Evolutionary conservation across 768 basidiomycete species (phyloP), one percentile per base, ranked within the genome.

Genomic region (Pholiota conissans): DNA sequence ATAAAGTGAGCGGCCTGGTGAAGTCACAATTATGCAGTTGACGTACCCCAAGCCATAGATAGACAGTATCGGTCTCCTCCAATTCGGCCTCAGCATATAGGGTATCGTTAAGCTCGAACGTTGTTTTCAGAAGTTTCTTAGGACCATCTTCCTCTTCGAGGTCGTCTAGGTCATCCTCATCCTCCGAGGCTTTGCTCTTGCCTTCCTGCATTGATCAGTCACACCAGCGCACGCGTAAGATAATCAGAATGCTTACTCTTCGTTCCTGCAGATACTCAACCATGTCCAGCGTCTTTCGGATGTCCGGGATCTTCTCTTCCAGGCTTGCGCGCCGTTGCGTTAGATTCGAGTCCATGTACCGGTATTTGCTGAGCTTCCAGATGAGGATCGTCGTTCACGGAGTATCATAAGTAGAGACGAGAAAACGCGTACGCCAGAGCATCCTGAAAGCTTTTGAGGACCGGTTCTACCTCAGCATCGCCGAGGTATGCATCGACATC

Each of bases 51-150:
- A 99, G 85, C 96, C 97, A 99, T 26, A 99, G 77, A 65, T 87
- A 95, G 9, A 98, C 95, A 0, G 87, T 87, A 54, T 96, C 95
- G 0, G 87, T 89, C 59, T 94, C 87, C 59, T 92, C 85, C 3
- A 98, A 75, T 61, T 90, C 85, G 5, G 95, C 96, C 66, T 96
- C 93, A 4, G 95, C 94, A 63, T 85, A 98, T 0, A 98, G 80
- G 14, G 96, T 98, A 65, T 98, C 96, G 62, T 95, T 96, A 55
- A 99, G 80, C 70, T 99, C 97, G 66, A 95, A 99, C 0, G 94
- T 90, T 0, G 93, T 94, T 54, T 76, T 87, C 56, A 95, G 68
- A 13, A 88, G 81, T 61, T 84, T 84, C 27, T 70, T 66, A 2
- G 75, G 64, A 5, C 67, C 74, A 3, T 77, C 77, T 1, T 78